Conservation (phyloP, 169 alveolate genomes). For the Eimeria tenella region DNA sequence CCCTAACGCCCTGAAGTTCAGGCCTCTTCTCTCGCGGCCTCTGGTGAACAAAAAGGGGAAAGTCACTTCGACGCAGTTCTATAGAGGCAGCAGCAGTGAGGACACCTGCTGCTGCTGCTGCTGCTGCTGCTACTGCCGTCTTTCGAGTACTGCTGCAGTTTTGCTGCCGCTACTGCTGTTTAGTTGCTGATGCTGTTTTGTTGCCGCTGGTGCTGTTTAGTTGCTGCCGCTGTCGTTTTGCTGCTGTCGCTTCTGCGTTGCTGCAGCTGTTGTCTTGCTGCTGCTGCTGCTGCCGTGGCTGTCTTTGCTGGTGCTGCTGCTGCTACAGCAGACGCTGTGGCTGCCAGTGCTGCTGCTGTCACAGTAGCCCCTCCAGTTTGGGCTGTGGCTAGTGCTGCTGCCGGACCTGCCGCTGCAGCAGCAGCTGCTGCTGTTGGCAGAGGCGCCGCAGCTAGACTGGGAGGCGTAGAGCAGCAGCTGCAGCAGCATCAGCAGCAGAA, state of each 20-base stretch:
- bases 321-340: neutral
- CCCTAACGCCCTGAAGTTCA: slow-evolving; percentile 40
- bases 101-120: neutral
- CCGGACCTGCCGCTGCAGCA: neutral
- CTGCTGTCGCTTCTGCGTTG: too few relatives aligned
- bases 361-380: neutral
- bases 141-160: too few relatives aligned
- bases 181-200: too few relatives aligned
- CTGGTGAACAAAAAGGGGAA: neutral
- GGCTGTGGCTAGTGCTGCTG: neutral
- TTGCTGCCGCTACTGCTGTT: too few relatives aligned
- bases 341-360: neutral
- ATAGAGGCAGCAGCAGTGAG: neutral
- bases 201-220: too few relatives aligned
- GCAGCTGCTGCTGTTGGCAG: neutral
- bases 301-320: too few relatives aligned
- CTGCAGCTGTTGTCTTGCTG: neutral
- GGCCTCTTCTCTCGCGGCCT: neutral
- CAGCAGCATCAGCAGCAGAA: neutral
- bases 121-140: too few relatives aligned
- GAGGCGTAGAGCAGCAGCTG: neutral
- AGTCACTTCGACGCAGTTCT: neutral
- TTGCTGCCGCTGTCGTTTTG: too few relatives aligned
- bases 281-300: neutral
- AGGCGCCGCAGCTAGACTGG: neutral